Base-by-base conservation (phyloP, 2,329 filamentous ascomycete species). In the Talaromyces sp. region DNA sequence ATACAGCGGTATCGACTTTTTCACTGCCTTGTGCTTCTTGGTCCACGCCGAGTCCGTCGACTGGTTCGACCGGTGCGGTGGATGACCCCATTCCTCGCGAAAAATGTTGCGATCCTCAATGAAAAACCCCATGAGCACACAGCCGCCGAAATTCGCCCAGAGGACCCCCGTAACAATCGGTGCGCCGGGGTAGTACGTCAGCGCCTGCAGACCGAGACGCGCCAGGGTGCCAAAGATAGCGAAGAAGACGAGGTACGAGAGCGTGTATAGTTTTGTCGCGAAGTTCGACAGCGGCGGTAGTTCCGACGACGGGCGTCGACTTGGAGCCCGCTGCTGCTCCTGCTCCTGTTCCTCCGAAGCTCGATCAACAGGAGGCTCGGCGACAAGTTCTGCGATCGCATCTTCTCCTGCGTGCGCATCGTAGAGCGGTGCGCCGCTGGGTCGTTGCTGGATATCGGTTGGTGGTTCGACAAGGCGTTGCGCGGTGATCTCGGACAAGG, bases 1-100 rank as follows among this genome's bases (percentile, higher is more conserved):
- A 70, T 95, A 96, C 0, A 96, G 80, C 0, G 93, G 92, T 29
- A 96, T 89, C 0, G 89, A 90, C 78, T 95, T 96, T 72, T 96
- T 96, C 29, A 80, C 76, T 5, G 85, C 80, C 41, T 82, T 72
- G 69, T 89, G 85, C 1, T 80, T 80, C 69, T 87, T 83, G 17
- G 60, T 52, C 59, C 59, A 55, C 35, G 59, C 4, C 79, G 79
- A 2, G 26, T 55, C 61, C 74, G 11, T 75, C 14, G 70, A 50
- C 24, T 14, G 50, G 54, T 24, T 17, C 54, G 29, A 19, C 12
- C 19, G 10, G 7, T 31, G 43, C 19, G 53, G 29, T 14, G 52
- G 26, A 32, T 19, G 51, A 3, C 84, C 85, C 84, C 84, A 88
- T 75, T 89, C 87, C 61, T 85, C 75, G 31, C 83, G 83, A 72